Evolutionary conservation across 2,329 filamentous ascomycete species (phyloP), one percentile per base, ranked within the genome.

Genomic region (Calonectria ilicicola): DNA sequence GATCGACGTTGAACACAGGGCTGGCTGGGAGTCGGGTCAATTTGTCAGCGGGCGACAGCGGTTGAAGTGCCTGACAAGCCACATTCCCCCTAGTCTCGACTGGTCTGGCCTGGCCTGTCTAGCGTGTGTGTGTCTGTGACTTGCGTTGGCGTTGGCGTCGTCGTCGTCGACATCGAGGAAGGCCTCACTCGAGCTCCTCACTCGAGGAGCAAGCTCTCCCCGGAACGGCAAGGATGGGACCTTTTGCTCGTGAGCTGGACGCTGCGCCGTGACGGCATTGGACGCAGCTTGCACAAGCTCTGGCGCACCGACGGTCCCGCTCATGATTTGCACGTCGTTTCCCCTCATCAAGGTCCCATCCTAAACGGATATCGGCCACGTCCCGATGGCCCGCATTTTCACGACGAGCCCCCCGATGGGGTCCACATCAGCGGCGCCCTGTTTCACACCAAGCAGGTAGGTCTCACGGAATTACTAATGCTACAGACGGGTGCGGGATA

Each of bases 281-380:
- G 53, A 26, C 32, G 35, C 21, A 26, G 6, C 4, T 23, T 19
- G 53, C 23, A 40, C 15, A 60, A 60, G 53, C 53, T 60, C 40
- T 27, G 12, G 12, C n/a, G 32, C 53, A 42, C 32, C 32, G 35
- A 40, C 15, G 35, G 35, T 46, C 2, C 40, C 26, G 58, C 8
- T 1, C 26, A 26, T 29, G 21, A 46, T 44, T 46, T 23, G 35
- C 23, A 12, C 21, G 14, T 21, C 21, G 27, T 14, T 42, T 15
- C 58, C 58, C 58, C 44, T 56, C 58, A 29, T 23, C 60, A 32
- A 56, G 38, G 26, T 47, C 58, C 47, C 26, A 42, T 38, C 29
- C 67, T 35, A 23, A 51, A 23, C 62, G 68, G 68, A 70, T 66
- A 49, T 66, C 49, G 68, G 62, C 23, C 67, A 60, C 53, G 53